Percentiles rank a stretch among this genome's conserved stretches.
These are phyloP conservation scores for Rubus parviflorus DNA, from an alignment of 306 rosid genomes.

Conservation along the genomic window DNA sequence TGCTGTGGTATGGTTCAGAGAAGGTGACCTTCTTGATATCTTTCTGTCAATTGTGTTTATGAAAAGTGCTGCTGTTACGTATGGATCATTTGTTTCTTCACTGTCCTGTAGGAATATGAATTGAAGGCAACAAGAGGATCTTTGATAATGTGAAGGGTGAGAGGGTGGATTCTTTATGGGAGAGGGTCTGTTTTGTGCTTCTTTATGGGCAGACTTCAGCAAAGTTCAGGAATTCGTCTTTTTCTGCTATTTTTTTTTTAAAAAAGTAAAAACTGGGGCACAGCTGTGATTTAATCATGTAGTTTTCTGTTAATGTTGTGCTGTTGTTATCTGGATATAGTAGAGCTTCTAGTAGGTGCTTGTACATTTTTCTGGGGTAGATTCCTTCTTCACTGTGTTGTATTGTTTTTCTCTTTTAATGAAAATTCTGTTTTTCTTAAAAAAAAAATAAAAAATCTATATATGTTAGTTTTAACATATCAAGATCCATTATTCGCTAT, in stretches of 20 bases:
- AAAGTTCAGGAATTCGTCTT: background rate
- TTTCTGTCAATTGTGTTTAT: background rate
- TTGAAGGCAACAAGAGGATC: background rate
- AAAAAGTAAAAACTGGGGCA: too few species aligned
- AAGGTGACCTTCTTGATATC: background rate
- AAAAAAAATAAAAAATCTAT: background rate
- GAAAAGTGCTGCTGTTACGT: background rate
- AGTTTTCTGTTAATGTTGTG: background rate
- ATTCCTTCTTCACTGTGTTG: background rate
- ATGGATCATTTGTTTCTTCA: background rate
- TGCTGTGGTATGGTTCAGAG: too few species aligned
- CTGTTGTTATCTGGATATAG: background rate
- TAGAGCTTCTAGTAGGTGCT: background rate
- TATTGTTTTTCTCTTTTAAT: background rate
- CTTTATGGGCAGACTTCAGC: background rate
- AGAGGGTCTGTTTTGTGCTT: background rate
- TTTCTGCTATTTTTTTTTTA: too few species aligned
- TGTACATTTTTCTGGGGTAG: background rate
- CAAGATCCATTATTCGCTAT: background rate
- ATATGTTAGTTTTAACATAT: background rate
- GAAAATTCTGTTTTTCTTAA: background rate
- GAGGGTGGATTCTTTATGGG: too few species aligned
- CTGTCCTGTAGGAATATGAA: background rate
- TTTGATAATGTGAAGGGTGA: background rate
- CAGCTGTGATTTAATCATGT: background rate